phyloP scores from a whole-genome alignment of 1,139 yeast genomes.

The Suhomyces wounanorum region DNA sequence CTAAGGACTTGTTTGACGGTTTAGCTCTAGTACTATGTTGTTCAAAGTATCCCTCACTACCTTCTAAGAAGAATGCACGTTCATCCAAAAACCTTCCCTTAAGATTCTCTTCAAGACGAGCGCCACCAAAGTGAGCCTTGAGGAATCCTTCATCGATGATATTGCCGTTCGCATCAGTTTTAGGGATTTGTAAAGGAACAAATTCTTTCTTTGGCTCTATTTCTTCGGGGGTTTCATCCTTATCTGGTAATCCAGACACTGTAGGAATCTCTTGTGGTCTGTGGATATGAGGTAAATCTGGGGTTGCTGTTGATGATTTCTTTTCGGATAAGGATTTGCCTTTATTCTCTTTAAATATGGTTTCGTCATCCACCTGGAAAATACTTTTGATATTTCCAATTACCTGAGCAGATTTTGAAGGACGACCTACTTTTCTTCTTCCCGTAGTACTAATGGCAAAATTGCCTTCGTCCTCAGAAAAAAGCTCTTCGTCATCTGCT shows the following conservation, averaged over 20 bases:
- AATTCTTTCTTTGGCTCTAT: constrained; percentile 19
- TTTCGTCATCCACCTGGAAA: constrained; percentile 36
- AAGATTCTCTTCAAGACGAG: constrained; percentile 25
- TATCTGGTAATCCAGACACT: constrained; percentile 33
- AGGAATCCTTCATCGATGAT: constrained; percentile 33
- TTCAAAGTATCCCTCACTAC: constrained; percentile 88
- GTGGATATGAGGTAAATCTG: not conserved
- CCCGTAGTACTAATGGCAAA: constrained; percentile 3
- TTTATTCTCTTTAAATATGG: constrained; percentile 23
- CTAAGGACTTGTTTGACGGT: constrained; percentile 66
- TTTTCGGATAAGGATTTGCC: not conserved
- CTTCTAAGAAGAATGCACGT: constrained; percentile 72
- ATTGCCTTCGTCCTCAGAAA: not conserved
- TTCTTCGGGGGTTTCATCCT: constrained; percentile 5
- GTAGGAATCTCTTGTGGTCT: constrained; percentile 21
- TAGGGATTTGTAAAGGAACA: constrained; percentile 42
- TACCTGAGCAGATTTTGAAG: constrained; percentile 37
- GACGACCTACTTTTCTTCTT: constrained; percentile 33
- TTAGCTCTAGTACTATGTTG: constrained; percentile 64
- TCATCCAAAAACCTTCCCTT: constrained; percentile 46
- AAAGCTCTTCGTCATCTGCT: not conserved
- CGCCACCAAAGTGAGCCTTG: constrained; percentile 32
- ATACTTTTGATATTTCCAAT: constrained; percentile 38
- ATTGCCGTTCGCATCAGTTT: constrained; percentile 32
- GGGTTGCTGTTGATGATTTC: not conserved